Conservation (phyloP, 2,329 filamentous ascomycete genomes). For the Neoarthrinium moseri region DNA sequence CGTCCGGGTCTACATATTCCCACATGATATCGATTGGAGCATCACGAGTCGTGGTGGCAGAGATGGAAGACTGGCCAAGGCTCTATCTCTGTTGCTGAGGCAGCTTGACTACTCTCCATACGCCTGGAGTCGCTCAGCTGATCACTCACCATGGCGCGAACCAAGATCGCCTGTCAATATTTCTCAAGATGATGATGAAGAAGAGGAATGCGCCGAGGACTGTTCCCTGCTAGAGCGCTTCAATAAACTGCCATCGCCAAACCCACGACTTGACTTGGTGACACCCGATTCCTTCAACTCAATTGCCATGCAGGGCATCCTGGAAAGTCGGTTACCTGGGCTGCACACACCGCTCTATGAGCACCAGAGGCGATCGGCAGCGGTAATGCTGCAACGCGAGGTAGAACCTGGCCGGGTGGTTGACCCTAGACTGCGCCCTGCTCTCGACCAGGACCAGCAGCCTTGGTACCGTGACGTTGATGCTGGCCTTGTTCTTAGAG, state of each 20-base stretch:
- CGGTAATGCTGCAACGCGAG: conserved; percentile 83
- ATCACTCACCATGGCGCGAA: conserved; percentile 13
- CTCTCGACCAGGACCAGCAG: conserved; percentile 58
- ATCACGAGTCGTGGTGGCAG: conserved; percentile 46
- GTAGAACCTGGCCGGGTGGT: conserved; percentile 59
- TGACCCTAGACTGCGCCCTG: conserved; percentile 69
- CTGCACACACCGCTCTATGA: conserved; percentile 67
- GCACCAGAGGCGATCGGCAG: conserved; percentile 79
- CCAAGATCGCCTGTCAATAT: conserved; percentile 31
- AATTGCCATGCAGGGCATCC: conserved; percentile 53
- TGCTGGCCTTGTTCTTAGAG: conserved; percentile 58
- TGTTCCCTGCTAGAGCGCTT: conserved; percentile 68
- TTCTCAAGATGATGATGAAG: conserved; percentile 25
- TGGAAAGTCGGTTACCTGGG: conserved; percentile 53
- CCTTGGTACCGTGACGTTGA: conserved; percentile 71
- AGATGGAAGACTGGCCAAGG: conserved; percentile 40
- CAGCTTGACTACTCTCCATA: conserved; percentile 53
- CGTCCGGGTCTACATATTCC: conserved; percentile 60
- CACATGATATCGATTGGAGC: conserved; percentile 61
- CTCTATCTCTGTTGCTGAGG: conserved; percentile 47
- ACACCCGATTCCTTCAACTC: conserved; percentile 38
- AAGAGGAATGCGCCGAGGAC: too few relatives aligned
- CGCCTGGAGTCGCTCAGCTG: conserved; percentile 53
- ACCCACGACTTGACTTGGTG: conserved; percentile 51
- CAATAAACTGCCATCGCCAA: conserved; percentile 70